Evolutionary conservation across 345 rosid species (phyloP), one percentile per base, ranked within the genome.

Genomic region (Aethionema arabicum): DNA sequence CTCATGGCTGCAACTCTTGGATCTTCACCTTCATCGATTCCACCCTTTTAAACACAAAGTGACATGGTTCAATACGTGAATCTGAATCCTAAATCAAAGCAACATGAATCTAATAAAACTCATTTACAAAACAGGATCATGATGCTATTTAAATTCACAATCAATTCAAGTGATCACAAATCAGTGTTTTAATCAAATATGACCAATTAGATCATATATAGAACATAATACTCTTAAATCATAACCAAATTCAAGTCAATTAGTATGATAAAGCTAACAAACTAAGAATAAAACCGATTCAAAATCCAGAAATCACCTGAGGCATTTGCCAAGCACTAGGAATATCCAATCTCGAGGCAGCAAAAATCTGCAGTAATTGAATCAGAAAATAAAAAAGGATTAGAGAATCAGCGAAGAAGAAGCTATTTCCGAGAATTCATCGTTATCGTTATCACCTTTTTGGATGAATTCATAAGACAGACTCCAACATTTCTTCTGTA

Each of bases 281-380:
- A 7, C 11, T 8, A 9, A 40, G n/a, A 40, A 40, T 11, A 40
- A 53, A 65, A 12, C 6, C 5, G 16, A 56, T 38, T 64, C 44
- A 4, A 66, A 45, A 52, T 8, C 1, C 15, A 49, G 58, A 40
- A 52, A 9, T 56, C 12, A 87, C 98, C 90, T 92, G 98, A n/a
- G 98, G 98, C 98, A 92, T 92, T 74, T 92, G 98, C 97, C 97
- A 92, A 51, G 97, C 80, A 76, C 76, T 68, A 5, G 91, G 95
- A 43, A 87, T 66, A 65, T 92, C 98, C 52, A 92, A 81, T 68
- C 98, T 89, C 55, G 95, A 83, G 11, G 98, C 98, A 61, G 80
- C 76, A 59, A 92, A 92, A 61, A 92, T 81, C 98, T 92, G 69
- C 58, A 77, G 2, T 59, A 4, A 30, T 49, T 50, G 27, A 56